Evolutionary conservation across 768 basidiomycete species (phyloP), one percentile per base, ranked within the genome.

Genomic region (Leccinum disarticulatum): DNA sequence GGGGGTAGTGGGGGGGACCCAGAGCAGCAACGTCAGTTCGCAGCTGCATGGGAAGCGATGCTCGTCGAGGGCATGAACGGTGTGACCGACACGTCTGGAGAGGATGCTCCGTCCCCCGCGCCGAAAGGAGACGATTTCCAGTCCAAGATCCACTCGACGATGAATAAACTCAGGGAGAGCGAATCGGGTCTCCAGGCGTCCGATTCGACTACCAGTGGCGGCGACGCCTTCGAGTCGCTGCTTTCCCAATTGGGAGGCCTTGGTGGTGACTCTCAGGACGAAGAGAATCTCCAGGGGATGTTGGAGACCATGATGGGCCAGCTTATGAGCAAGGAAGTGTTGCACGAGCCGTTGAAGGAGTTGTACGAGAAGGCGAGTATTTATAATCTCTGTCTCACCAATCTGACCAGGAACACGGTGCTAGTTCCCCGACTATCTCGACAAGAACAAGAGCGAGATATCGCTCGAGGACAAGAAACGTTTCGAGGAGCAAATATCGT

Each of bases 261-360:
- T 46, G 70, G 66, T 1, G 76, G 74, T 9, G 69, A 66, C 2
- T 74, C 72, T 13, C 74, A 78, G 27, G 70, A 74, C 28, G 83
- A 84, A 2, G 78, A 79, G 1, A 83, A 86, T 27, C 68, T 94
- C 13, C 82, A 87, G 47, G 83, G 79, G 1, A 75, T 93, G 61
- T 78, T 96, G 9, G 91, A 95, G 70, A 81, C 71, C 27, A 89
- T 95, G 70, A 72, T 73, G 71, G 63, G 71, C 3, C 69, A 71
- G 41, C 62, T 74, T 33, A 74, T 73, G 73, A 43, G 64, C 38
- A 74, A 73, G 38, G 69, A 74, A 0, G 61, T 74, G 84, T 74
- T 95, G n/a, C 88, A 94, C 64, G 91, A 93, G 49, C 93, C 94
- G 0, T 69, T 95, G 58, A 91, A 90, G 64, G 93, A 96, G 68